phyloP scores from a whole-genome alignment of 2,329 filamentous ascomycete species.

The Cercospora janseana region DNA sequence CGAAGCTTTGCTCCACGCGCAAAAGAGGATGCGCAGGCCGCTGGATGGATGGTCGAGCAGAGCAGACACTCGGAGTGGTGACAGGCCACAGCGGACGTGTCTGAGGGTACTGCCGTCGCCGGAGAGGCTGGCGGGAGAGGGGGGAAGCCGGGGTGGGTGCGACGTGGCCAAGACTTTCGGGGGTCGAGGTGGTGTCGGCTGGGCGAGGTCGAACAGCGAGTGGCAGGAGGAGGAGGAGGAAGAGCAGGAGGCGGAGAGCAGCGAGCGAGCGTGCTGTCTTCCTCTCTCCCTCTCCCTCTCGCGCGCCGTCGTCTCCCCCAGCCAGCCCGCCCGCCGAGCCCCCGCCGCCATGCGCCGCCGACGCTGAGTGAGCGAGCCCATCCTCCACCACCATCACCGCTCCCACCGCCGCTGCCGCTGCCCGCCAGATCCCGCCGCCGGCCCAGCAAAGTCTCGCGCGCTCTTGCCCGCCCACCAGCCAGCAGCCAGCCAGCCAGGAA shows the following conservation, averaged over 20 bases:
- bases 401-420: neutral
- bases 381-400: neutral
- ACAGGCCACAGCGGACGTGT: neutral
- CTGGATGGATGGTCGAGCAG: neutral
- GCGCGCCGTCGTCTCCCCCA: neutral
- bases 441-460: neutral
- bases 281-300: neutral
- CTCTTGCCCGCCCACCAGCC: neutral
- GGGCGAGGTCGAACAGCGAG: too few relatives aligned
- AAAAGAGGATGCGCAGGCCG: slow-evolving; percentile 3
- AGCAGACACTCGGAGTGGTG: neutral
- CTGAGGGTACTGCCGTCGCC: neutral
- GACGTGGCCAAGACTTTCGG: neutral
- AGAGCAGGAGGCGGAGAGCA: too few relatives aligned
- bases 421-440: neutral
- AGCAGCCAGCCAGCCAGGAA: neutral
- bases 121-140: neutral
- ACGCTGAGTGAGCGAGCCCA: slow-evolving; percentile 2
- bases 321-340: neutral
- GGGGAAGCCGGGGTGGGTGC: neutral
- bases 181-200: neutral
- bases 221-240: too few relatives aligned
- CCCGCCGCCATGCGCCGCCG: slow-evolving; percentile 9
- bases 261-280: too few relatives aligned
- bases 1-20: neutral